Conservation (phyloP, 495 filamentous ascomycete genomes). For the Penicillium pancosmium region DNA sequence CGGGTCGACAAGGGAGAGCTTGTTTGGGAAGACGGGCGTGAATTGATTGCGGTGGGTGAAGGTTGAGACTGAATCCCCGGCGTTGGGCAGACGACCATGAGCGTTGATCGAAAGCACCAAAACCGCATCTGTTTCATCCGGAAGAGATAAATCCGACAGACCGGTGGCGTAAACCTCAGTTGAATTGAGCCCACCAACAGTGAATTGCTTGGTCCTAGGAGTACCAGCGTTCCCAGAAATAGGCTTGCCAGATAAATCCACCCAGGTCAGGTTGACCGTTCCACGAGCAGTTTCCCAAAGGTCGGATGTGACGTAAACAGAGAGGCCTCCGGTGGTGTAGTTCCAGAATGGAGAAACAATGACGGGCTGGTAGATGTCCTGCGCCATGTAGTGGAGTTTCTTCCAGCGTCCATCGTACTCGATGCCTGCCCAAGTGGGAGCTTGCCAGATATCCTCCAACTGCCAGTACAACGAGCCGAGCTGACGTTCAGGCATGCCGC, state of each 20-base stretch:
- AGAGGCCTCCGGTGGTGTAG: slow-evolving; percentile 52
- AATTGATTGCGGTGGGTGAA: slow-evolving; percentile 62
- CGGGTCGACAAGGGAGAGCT: slow-evolving; percentile 60
- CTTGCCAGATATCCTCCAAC: slow-evolving; percentile 71
- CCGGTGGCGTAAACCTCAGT: slow-evolving; percentile 55
- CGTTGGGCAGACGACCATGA: slow-evolving; percentile 56
- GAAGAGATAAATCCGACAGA: slow-evolving; percentile 34
- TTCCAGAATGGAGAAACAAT: slow-evolving; percentile 67
- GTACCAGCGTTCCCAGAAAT: slow-evolving; percentile 35
- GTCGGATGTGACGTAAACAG: slow-evolving; percentile 60
- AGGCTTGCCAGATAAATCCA: slow-evolving; percentile 41
- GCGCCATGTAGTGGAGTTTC: slow-evolving; percentile 60
- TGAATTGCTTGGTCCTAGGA: slow-evolving; percentile 42
- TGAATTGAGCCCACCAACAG: slow-evolving; percentile 62
- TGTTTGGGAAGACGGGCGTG: slow-evolving; percentile 53
- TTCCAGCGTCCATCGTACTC: slow-evolving; percentile 70
- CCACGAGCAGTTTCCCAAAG: slow-evolving; percentile 42
- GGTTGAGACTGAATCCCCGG: slow-evolving; percentile 35
- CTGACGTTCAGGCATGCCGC: slow-evolving; percentile 60
- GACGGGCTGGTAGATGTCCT: slow-evolving; percentile 62
- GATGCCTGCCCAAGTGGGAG: slow-evolving; percentile 67
- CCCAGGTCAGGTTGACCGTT: slow-evolving; percentile 41
- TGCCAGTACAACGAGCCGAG: slow-evolving; percentile 71
- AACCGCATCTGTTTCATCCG: slow-evolving; percentile 49
- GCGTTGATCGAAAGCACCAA: slow-evolving; percentile 59